phyloP scores from a whole-genome alignment of 495 filamentous ascomycete genomes.

The Hypoxylon cercidicola region DNA sequence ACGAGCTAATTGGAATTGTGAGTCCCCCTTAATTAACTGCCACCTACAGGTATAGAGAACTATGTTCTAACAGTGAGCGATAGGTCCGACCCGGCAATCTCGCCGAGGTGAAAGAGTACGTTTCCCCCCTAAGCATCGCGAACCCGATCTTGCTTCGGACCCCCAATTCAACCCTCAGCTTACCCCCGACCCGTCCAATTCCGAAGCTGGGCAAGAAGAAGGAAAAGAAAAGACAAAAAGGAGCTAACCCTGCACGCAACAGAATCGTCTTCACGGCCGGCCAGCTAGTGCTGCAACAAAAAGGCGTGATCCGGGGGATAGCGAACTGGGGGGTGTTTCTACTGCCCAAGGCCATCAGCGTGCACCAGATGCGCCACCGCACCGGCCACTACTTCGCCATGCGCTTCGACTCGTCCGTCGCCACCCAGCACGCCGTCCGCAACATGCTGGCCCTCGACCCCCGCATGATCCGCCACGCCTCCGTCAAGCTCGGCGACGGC shows the following conservation, averaged over 20 bases:
- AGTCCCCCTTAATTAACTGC: constrained; percentile 44
- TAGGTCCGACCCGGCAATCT: constrained; percentile 91
- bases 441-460: constrained; percentile 87
- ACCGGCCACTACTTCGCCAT: constrained; percentile 96
- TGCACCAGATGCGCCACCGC: constrained; percentile 81
- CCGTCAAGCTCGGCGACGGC: constrained; percentile 84
- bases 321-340: constrained; percentile 94
- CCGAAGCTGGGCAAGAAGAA: neutral
- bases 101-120: constrained; percentile 93
- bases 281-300: constrained; percentile 79
- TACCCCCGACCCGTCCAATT: too few relatives aligned
- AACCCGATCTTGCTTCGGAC: neutral
- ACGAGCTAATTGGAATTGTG: constrained; percentile 96
- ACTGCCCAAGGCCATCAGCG: constrained; percentile 77
- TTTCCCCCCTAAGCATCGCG: constrained; percentile 28
- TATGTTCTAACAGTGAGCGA: constrained; percentile 22
- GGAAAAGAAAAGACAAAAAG: constrained; percentile 23
- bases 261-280: constrained; percentile 92
- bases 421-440: constrained; percentile 76
- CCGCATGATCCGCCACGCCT: constrained; percentile 84
- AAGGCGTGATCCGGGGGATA: constrained; percentile 90
- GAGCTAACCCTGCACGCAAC: constrained; percentile 16
- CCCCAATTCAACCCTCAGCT: neutral
- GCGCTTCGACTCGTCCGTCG: constrained; percentile 84
- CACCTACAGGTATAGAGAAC: neutral